Conservation (phyloP, 148 eudicot species). For the Vaccinium macrocarpon region DNA sequence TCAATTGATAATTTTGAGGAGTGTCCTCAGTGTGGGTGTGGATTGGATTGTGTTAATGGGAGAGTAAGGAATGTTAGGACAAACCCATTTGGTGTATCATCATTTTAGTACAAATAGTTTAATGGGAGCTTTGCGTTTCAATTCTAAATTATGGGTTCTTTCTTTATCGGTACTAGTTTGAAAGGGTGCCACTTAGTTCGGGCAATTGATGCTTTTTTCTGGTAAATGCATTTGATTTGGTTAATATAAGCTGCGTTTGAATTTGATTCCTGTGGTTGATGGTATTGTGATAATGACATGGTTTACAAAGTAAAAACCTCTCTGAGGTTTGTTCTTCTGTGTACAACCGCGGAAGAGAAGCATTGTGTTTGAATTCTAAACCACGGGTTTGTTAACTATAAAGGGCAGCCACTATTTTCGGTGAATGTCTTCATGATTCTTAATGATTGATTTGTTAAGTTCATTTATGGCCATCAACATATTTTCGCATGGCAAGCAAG, state of each 20-base stretch:
- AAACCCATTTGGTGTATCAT: conserved; percentile 10
- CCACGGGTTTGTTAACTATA: not conserved
- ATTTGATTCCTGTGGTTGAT: not conserved
- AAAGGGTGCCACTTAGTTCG: not conserved
- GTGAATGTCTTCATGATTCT: not conserved
- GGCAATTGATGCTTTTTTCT: not conserved
- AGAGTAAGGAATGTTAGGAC: not conserved
- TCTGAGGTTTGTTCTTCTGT: too few species aligned
- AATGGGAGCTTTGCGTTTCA: not conserved
- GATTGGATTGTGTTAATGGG: conserved; percentile 35
- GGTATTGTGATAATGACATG: not conserved
- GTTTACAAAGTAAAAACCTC: not conserved
- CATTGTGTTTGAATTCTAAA: not conserved
- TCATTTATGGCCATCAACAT: not conserved
- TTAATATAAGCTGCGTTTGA: not conserved
- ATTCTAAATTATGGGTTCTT: not conserved
- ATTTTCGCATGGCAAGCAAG: not conserved
- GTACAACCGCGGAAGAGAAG: not conserved
- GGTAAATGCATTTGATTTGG: not conserved
- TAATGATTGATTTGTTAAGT: not conserved
- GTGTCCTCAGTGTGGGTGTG: conserved; percentile 53
- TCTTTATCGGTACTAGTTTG: not conserved
- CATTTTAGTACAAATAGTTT: not conserved
- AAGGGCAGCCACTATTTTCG: not conserved
- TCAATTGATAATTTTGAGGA: conserved; percentile 37